These are phyloP conservation scores for Actinomucor elegans DNA, from an alignment of 371 early-diverging fungal genomes.

Conservation along the genomic window DNA sequence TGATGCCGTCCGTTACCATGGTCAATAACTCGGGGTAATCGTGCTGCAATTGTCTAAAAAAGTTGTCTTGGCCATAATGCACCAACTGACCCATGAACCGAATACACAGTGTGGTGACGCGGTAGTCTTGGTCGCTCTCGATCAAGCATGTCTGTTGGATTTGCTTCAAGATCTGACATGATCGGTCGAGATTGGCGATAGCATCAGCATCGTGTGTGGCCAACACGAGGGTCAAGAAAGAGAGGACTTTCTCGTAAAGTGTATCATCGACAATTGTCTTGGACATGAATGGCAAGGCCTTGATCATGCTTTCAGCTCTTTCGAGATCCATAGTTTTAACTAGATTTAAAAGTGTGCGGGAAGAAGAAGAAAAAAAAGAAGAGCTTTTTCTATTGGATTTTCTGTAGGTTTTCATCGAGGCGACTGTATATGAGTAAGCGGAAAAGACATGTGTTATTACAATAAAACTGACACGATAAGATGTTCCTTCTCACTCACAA, in stretches of 20 bases:
- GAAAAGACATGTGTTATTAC: too few species aligned
- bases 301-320: slow-evolving; percentile 27
- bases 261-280: slow-evolving; percentile 48
- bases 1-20: slow-evolving; percentile 9
- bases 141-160: slow-evolving; percentile 5
- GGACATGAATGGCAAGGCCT: slow-evolving; percentile 42
- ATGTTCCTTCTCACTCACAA: too few species aligned
- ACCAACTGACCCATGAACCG: slow-evolving; percentile 38
- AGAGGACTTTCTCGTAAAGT: slow-evolving; percentile 46
- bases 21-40: slow-evolving; percentile 17
- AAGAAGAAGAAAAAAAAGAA: neutral
- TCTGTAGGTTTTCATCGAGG: too few species aligned
- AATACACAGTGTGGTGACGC: slow-evolving; percentile 36
- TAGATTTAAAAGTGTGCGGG: neutral
- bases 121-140: slow-evolving; percentile 34
- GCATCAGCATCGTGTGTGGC: neutral
- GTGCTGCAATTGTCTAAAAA: slow-evolving; percentile 10
- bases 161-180: neutral
- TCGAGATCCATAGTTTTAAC: slow-evolving; percentile 21
- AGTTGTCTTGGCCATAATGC: neutral
- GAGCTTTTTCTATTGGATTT: too few species aligned
- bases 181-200: neutral
- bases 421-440: too few species aligned
- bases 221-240: slow-evolving; percentile 18
- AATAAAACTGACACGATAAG: too few species aligned